phyloP scores from a whole-genome alignment of 306 rosid genomes.

The Alnus rubra region DNA sequence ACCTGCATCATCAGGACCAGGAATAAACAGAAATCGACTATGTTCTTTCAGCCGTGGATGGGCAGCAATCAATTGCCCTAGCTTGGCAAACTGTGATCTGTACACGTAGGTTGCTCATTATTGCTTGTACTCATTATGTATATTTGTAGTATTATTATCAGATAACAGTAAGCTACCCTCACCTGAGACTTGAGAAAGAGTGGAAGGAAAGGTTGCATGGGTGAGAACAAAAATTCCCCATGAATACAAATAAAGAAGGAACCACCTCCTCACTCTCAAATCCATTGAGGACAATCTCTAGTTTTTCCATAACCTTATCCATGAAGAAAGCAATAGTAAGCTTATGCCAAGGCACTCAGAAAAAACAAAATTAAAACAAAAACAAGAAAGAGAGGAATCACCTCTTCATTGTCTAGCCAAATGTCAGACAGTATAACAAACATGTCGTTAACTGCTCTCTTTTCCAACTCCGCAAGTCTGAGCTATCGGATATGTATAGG shows the following conservation, averaged over 20 bases:
- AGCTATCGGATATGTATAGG: constrained; percentile 59
- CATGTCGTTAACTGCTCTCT: constrained; percentile 77
- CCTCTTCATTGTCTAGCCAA: constrained; percentile 95
- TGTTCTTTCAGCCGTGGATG: constrained; percentile 67
- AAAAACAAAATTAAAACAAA: background rate
- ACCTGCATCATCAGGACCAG: constrained; percentile 97
- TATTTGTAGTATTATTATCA: constrained; percentile 8
- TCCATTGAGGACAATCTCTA: constrained; percentile 66
- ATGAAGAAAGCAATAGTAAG: constrained; percentile 45
- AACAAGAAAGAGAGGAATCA: constrained; percentile 26
- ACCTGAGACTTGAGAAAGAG: constrained; percentile 77
- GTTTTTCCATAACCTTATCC: constrained; percentile 81
- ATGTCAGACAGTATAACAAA: constrained; percentile 82
- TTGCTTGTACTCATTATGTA: constrained; percentile 3
- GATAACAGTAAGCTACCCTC: constrained; percentile 28
- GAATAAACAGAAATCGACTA: constrained; percentile 82
- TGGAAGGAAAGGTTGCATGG: constrained; percentile 84
- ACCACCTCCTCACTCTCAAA: constrained; percentile 79
- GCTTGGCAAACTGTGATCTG: constrained; percentile 83
- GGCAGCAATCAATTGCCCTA: constrained; percentile 73
- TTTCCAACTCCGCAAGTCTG: constrained; percentile 73
- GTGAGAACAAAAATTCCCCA: constrained; percentile 89
- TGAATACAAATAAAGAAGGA: constrained; percentile 87
- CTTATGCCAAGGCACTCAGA: constrained; percentile 27
- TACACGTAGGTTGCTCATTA: constrained; percentile 27